Evolutionary conservation across 805 yeast species (phyloP).

Genomic region (Kuraishia piskuri): DNA sequence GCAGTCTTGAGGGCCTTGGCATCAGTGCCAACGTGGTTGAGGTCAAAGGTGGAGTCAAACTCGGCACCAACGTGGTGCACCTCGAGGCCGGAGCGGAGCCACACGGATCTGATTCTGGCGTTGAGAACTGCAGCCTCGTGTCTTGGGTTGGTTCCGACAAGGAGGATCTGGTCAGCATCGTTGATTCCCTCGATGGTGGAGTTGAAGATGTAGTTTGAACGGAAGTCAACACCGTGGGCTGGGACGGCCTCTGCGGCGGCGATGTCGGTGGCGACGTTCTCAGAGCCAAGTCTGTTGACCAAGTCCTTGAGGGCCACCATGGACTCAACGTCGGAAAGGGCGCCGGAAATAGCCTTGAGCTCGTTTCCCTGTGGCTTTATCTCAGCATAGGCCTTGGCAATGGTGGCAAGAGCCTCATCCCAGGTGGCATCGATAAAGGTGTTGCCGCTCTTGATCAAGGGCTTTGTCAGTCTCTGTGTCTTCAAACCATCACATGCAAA

Average conservation of each 20-base stretch:
- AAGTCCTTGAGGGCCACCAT: slow-evolving; percentile 77
- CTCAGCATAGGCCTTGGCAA: slow-evolving; percentile 51
- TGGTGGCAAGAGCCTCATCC: slow-evolving; percentile 74
- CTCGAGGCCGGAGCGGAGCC: slow-evolving; percentile 63
- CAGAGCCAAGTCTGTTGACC: slow-evolving; percentile 69
- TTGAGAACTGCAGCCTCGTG: slow-evolving; percentile 86
- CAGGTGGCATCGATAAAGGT: slow-evolving; percentile 69
- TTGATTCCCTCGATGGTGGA: slow-evolving; percentile 73
- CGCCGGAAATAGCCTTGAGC: slow-evolving; percentile 76
- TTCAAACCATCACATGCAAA: slow-evolving; percentile 81
- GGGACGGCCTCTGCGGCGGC: slow-evolving; percentile 46
- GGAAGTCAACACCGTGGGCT: slow-evolving; percentile 62
- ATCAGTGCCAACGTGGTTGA: slow-evolving; percentile 54
- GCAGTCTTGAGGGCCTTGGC: slow-evolving; percentile 51
- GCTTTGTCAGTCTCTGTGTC: slow-evolving; percentile 79
- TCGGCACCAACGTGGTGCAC: slow-evolving; percentile 66
- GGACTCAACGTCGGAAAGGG: slow-evolving; percentile 74
- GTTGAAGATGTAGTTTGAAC: slow-evolving; percentile 76
- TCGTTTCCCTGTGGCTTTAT: slow-evolving; percentile 58
- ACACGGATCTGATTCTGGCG: slow-evolving; percentile 72
- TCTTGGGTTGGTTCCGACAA: slow-evolving; percentile 83
- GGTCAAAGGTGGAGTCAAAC: slow-evolving; percentile 69
- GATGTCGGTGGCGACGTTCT: slow-evolving; percentile 69
- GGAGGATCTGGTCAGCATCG: slow-evolving; percentile 71
- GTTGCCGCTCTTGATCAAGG: slow-evolving; percentile 64